These are phyloP conservation scores for Apiotrichum akiyoshidainum DNA, from an alignment of 1,284 basidiomycete species.

Conservation along the genomic window DNA sequence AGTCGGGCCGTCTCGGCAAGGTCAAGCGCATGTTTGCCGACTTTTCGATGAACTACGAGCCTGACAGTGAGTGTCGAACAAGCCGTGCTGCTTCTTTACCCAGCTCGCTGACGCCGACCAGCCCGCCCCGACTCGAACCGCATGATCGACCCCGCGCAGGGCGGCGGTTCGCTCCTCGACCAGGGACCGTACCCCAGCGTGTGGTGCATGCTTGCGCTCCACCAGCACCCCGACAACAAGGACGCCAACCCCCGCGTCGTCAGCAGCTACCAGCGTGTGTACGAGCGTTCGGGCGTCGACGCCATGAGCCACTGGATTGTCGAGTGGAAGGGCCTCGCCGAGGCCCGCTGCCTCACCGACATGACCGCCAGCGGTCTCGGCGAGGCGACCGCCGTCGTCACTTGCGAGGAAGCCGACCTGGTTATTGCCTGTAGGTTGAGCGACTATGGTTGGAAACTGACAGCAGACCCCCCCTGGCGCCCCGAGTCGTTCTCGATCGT, in stretches of 20 bases:
- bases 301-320: conserved; percentile 70
- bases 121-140: conserved; percentile 55
- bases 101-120: conserved; percentile 7
- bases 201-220: conserved; percentile 76
- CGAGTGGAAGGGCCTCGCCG: conserved; percentile 57
- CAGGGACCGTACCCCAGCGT: conserved; percentile 77
- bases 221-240: conserved; percentile 63
- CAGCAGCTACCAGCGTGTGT: conserved; percentile 49
- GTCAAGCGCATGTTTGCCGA: conserved; percentile 59
- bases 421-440: conserved; percentile 18
- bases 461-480: conserved; percentile 34
- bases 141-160: conserved; percentile 74
- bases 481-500: conserved; percentile 32
- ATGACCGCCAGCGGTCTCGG: conserved; percentile 26
- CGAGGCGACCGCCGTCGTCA: conserved; percentile 32
- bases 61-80: conserved; percentile 59
- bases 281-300: conserved; percentile 67
- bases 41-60: conserved; percentile 66
- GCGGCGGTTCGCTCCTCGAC: conserved; percentile 81
- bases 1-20: conserved; percentile 46
- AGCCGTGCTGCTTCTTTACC: not conserved
- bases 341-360: conserved; percentile 35
- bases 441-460: not conserved
- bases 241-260: conserved; percentile 59
- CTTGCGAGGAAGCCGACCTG: conserved; percentile 43